Percentiles rank a stretch among this genome's conserved stretches.
phyloP scores from a whole-genome alignment of 495 filamentous ascomycete species.

The Annulohypoxylon maeteangense region DNA sequence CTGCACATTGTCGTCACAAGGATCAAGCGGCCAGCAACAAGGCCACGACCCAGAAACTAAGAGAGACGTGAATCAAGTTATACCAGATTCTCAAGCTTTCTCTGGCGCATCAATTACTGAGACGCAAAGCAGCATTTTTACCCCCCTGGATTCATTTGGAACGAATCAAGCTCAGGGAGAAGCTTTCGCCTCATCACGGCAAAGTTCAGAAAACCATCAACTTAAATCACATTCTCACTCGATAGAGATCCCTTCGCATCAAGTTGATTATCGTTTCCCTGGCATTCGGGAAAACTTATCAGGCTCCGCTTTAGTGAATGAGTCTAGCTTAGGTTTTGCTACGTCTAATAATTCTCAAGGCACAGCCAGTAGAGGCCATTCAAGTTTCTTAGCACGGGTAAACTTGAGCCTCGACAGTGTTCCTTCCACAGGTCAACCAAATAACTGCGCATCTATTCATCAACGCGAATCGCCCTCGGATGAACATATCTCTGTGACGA shows the following conservation, averaged over 20 bases:
- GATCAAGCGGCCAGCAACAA: conserved; percentile 6
- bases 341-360: conserved; percentile 14
- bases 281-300: neutral
- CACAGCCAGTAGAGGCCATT: conserved; percentile 6
- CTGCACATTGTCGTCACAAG: conserved; percentile 14
- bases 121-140: conserved; percentile 16
- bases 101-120: conserved; percentile 29
- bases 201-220: neutral
- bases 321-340: conserved; percentile 7
- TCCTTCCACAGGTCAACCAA: conserved; percentile 3
- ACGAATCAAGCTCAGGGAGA: conserved; percentile 20
- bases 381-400: conserved; percentile 43
- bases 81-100: conserved; percentile 45
- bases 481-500: conserved; percentile 14
- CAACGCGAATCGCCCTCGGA: conserved; percentile 6
- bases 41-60: neutral
- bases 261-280: conserved; percentile 30
- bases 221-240: conserved; percentile 2
- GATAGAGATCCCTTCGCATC: conserved; percentile 43
- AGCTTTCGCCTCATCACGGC: conserved; percentile 1
- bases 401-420: conserved; percentile 22
- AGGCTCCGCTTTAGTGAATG: conserved; percentile 13
- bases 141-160: neutral
- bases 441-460: conserved; percentile 11
- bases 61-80: conserved; percentile 24